Evolutionary conservation across 2,329 filamentous ascomycete genomes (phyloP), one percentile per base, ranked within the genome.

Genomic region (Aureobasidium melanogenum): DNA sequence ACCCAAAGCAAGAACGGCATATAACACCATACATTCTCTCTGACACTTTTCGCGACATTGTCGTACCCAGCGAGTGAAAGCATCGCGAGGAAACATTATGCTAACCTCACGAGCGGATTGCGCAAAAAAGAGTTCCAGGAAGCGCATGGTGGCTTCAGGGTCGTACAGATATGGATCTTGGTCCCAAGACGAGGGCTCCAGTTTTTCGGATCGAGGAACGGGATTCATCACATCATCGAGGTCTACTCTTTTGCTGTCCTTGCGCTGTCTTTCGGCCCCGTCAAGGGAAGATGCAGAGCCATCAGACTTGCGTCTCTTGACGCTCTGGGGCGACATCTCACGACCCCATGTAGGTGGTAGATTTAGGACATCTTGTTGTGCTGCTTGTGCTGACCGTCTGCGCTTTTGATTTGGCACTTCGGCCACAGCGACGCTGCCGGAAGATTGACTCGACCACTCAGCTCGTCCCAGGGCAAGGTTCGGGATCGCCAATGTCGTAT

Each of bases 51-150:
- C 62, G 19, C 61, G 59, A 36, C 61, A 66, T 43, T 81, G 77
- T 66, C 83, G 84, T 36, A 83, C 71, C 84, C 84, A 87, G 24
- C 73, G 67, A 28, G 77, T 72, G 65, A 87, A 86, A 10, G 77
- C 74, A 41, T 74, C 70, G 38, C 77, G 75, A 2, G 84, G 83
- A 62, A 85, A 83, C 64, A 86, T 80, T 63, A 77, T 76, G 66
- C 82, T 83, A 12, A 79, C 76, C 5, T 77, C 77, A 62, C 78
- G 77, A 64, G 84, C 82, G 54, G 82, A 74, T 64, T 82, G 76
- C n/a, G 73, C 73, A 65, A 87, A 84, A 68, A 82, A 86, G n/a
- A 77, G 71, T 30, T 81, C 76, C 19, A 84, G 65, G 36, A 84
- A 78, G 52, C 82, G 77, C 30, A 77, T 69, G 1, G 81, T 80